These are phyloP conservation scores for Cytospora piceicola DNA, from an alignment of 2,329 filamentous ascomycete species.

Conservation along the genomic window DNA sequence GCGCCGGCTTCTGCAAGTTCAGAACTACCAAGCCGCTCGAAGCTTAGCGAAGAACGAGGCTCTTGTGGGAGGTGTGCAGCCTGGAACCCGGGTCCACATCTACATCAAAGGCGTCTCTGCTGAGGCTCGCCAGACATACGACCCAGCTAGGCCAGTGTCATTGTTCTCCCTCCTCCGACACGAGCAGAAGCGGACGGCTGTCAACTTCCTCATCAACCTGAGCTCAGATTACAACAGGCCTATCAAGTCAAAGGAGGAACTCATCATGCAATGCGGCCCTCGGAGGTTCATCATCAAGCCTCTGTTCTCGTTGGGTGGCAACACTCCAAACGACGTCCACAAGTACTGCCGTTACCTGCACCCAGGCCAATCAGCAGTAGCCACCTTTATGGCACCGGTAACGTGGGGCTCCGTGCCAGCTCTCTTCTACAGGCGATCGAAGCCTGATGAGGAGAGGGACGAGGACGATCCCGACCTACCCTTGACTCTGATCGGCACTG, in stretches of 20 bases:
- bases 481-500: constrained; percentile 79
- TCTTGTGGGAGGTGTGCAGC: constrained; percentile 81
- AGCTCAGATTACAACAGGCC: constrained; percentile 75
- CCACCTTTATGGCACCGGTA: constrained; percentile 85
- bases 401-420: constrained; percentile 92
- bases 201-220: constrained; percentile 89
- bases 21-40: constrained; percentile 86
- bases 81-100: constrained; percentile 82
- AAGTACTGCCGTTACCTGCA: constrained; percentile 94
- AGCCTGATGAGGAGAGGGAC: constrained; percentile 46
- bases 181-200: constrained; percentile 88
- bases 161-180: constrained; percentile 89
- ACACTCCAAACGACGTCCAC: constrained; percentile 94
- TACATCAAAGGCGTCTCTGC: constrained; percentile 63
- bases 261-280: constrained; percentile 89
- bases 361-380: constrained; percentile 86
- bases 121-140: constrained; percentile 50
- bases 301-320: constrained; percentile 85
- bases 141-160: constrained; percentile 64
- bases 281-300: constrained; percentile 87
- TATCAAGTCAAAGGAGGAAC: constrained; percentile 87
- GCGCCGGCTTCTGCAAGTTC: constrained; percentile 80
- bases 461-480: constrained; percentile 51
- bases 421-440: constrained; percentile 77
- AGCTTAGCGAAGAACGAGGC: constrained; percentile 79